phyloP scores from a whole-genome alignment of 352 stramenopile genomes.

The Peronospora destructor region DNA sequence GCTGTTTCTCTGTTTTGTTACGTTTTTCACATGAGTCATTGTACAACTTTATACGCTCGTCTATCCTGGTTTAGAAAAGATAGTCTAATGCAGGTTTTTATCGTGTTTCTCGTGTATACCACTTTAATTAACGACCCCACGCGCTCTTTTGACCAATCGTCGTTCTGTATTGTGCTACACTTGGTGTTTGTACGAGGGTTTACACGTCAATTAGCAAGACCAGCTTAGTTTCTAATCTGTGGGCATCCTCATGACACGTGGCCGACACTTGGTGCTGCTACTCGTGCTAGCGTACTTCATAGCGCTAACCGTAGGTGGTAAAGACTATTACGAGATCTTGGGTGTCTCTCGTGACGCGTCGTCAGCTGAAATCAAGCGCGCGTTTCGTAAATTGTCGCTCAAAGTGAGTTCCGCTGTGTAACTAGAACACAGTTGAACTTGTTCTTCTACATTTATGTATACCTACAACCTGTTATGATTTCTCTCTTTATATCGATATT shows the following conservation, averaged over 20 bases:
- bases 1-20: no score
- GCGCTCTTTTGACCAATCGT: not conserved
- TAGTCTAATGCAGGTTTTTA: no score
- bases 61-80: no score
- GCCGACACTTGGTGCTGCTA: constrained; percentile 25
- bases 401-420: constrained; percentile 38
- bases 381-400: constrained; percentile 85
- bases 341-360: constrained; percentile 59
- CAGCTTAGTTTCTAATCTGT: not conserved
- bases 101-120: not conserved
- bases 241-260: constrained; percentile 24
- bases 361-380: constrained; percentile 66
- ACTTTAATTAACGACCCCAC: not conserved
- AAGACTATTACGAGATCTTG: constrained; percentile 74
- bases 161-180: not conserved
- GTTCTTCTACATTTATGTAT: no score
- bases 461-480: no score
- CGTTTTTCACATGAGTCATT: no score
- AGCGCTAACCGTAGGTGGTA: constrained; percentile 25
- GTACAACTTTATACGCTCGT: no score
- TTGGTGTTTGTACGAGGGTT: not conserved
- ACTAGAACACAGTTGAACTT: not conserved
- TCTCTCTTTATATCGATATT: not conserved
- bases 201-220: not conserved
- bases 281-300: constrained; percentile 21